Base-by-base conservation (phyloP, 768 basidiomycete species). In the Lentinula edodes region DNA sequence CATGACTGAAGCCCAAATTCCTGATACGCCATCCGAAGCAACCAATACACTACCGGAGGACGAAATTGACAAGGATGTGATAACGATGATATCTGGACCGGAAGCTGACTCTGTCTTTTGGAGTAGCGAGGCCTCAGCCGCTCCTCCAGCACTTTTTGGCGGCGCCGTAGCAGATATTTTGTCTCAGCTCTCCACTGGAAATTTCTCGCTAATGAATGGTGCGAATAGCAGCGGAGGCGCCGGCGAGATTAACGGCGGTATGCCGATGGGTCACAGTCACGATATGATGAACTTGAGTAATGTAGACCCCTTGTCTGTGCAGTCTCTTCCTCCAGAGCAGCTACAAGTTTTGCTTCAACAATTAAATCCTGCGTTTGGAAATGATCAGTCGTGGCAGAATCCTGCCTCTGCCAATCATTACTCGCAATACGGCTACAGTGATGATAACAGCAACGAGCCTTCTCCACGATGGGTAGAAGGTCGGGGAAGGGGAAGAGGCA, bases 21-120 rank as follows among this genome's bases (percentile, higher is more conserved):
- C 92, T 48, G 90, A 92, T 53, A 83, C 86, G 62, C 89, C 92
- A 18, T 82, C 83, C 42, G 92, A 93, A 73, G 86, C 88, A 32
- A 70, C 82, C 18, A 71, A 74, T 63, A 76, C 80, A 65, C 79
- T 88, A 62, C 69, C 81, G 52, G 90, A 90, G 65, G 90, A 89
- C 65, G 87, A 91, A 66, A 78, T 84, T 61, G 89, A 91, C 72
- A 78, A 71, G 66, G 79, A 82, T 58, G 80, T 83, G 66, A 80
- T 79, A 68, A 70, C 74, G 52, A 93, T 93, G 90, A 82, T 85
- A 34, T 78, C 83, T 38, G 90, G 91, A 23, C 76, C 83, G 20
- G 88, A 90, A 57, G 80, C 84, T 61, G 87, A 91, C 64, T 72
- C 78, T 35, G 67, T 87, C 53, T 88, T 90, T 74, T 90, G 88